Evolutionary conservation across 176 grass and related monocot species (phyloP).

Genomic region (Musa acuminata): DNA sequence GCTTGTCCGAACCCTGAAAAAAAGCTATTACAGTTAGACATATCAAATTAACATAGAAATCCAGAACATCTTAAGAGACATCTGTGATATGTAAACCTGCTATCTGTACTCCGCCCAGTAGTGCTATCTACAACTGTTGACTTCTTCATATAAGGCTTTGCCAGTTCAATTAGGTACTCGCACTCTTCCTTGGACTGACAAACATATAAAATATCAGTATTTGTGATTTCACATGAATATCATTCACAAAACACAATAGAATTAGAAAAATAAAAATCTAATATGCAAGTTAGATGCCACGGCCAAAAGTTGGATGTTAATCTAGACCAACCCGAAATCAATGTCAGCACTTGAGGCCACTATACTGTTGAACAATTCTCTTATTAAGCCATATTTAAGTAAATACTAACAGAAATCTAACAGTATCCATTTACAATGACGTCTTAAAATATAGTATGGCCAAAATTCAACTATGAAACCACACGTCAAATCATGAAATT

Average conservation of each 20-base stretch:
- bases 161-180: slow-evolving; percentile 16
- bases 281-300: neutral
- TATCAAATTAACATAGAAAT: neutral
- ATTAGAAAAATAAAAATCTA: neutral
- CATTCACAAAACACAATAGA: neutral
- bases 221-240: neutral
- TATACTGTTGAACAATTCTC: neutral
- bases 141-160: neutral
- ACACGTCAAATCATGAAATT: neutral
- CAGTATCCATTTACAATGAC: no score
- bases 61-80: neutral
- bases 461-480: neutral
- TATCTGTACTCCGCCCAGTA: slow-evolving; percentile 1
- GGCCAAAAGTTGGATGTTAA: neutral
- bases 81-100: neutral
- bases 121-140: slow-evolving; percentile 16
- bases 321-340: neutral
- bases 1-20: slow-evolving; percentile 11
- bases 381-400: neutral
- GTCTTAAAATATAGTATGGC: neutral
- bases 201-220: neutral
- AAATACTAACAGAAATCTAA: neutral
- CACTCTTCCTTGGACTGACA: slow-evolving; percentile 19
- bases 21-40: neutral
- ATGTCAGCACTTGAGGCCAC: neutral